Base-by-base conservation (phyloP, 495 filamentous ascomycete species). In the Gamarada debralockiae region DNA sequence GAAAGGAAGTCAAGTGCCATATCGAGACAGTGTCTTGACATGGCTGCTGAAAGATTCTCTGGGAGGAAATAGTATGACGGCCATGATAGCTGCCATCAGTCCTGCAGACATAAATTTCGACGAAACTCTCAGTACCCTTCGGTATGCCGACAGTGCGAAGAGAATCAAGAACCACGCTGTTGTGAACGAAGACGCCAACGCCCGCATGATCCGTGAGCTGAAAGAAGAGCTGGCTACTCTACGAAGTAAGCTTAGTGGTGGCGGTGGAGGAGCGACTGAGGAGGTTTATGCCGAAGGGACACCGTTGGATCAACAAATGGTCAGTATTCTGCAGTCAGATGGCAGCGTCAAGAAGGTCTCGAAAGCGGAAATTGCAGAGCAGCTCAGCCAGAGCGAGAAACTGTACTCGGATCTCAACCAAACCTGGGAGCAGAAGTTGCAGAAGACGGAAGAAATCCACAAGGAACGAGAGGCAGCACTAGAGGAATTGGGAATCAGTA, bases 151-250 rank as follows among this genome's bases (percentile, higher is more conserved):
- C 67, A 96, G 90, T 6, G 93, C 93, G 20, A 99, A 99, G 71
- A 82, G 93, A 58, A 99, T 99, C 76, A 97, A 97, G 89, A 97
- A 99, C 71, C 95, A 99, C 67, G 93, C 93, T 33, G 95, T 99
- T 23, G 87, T 99, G 66, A 99, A 99, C 73, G 93, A 99, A 65
- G 93, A 97, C 72, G 90, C 93, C 37, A 99, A 99, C 65, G 93
- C 93, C 55, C 84, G 92, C 52, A 99, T 99, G 93, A 97, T 99
- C 53, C 79, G 93, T 61, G 93, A 99, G 62, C 72, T 99, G 50
- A 99, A 97, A 67, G 93, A 99, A 64, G 93, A 99, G 61, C 69
- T 99, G 54, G 81, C 89, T 3, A 77, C 93, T 47, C 73, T 99
- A 25, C 78, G 93, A 58, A 85, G 87, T 58, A 97, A 97, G 64